Conservation (phyloP, 2,329 filamentous ascomycete genomes). For the Phaeosphaeriaceae sp. region DNA sequence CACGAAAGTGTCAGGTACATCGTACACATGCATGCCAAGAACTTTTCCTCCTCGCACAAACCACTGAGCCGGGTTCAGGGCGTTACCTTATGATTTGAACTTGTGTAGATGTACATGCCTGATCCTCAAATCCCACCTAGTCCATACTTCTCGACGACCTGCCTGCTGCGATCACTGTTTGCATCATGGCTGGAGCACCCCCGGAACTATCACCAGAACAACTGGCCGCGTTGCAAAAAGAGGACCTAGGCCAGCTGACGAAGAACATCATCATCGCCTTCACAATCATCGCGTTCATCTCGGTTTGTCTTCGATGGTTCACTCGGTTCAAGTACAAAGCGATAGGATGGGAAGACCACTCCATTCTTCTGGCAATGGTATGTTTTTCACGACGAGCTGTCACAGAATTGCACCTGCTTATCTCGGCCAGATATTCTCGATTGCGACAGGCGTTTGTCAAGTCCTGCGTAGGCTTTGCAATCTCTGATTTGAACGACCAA, state of each 20-base stretch:
- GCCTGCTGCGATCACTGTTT: not conserved
- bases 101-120: not conserved
- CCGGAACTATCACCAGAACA: slow-evolving; percentile 11
- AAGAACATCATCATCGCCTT: slow-evolving; percentile 20
- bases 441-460: slow-evolving; percentile 17
- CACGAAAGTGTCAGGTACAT: not conserved
- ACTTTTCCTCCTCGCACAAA: not conserved
- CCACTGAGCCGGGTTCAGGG: not conserved
- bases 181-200: not conserved
- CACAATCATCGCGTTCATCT: slow-evolving; percentile 25
- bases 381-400: not conserved
- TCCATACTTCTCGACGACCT: not conserved
- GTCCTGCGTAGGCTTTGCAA: slow-evolving; percentile 15
- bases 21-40: not conserved
- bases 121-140: not conserved
- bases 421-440: slow-evolving; percentile 14
- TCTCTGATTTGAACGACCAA: slow-evolving; percentile 3
- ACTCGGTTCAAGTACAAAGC: slow-evolving; percentile 23
- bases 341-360: slow-evolving; percentile 33
- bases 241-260: slow-evolving; percentile 9
- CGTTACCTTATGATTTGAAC: not conserved
- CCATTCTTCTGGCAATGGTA: slow-evolving; percentile 29
- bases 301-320: slow-evolving; percentile 27
- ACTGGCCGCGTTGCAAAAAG: slow-evolving; percentile 6
- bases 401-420: not conserved